These are phyloP conservation scores for Lodderomyces jiufengensis DNA, from an alignment of 1,139 yeast genomes.

Conservation along the genomic window DNA sequence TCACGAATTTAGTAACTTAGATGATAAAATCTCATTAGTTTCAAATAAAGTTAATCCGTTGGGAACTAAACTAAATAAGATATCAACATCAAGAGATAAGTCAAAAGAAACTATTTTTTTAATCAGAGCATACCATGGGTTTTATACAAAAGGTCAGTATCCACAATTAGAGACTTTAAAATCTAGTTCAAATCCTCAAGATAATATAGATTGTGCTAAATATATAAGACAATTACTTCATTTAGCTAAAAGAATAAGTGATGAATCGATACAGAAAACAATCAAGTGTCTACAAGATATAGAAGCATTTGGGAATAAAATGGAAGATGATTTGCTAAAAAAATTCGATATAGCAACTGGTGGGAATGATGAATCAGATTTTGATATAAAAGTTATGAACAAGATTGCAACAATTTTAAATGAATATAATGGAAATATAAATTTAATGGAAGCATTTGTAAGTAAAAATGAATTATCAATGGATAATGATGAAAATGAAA, in stretches of 20 bases:
- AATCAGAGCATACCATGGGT: conserved; percentile 74
- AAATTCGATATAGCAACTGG: conserved; percentile 60
- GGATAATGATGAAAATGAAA: conserved; percentile 37
- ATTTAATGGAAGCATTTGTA: conserved; percentile 79
- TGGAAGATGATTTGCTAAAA: conserved; percentile 65
- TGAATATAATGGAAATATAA: conserved; percentile 81
- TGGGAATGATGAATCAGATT: conserved; percentile 28
- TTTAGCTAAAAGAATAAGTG: conserved; percentile 58
- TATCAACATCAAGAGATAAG: conserved; percentile 74
- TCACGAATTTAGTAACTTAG: conserved; percentile 54
- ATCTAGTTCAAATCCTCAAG: conserved; percentile 39
- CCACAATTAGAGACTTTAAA: conserved; percentile 57
- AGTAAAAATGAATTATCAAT: conserved; percentile 63
- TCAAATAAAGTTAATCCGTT: conserved; percentile 67
- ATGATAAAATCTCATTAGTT: conserved; percentile 55
- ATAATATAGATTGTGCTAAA: conserved; percentile 64
- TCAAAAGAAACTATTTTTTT: conserved; percentile 71
- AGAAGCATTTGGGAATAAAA: conserved; percentile 67
- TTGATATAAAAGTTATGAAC: conserved; percentile 55
- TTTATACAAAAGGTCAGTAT: conserved; percentile 59
- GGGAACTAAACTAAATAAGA: conserved; percentile 68
- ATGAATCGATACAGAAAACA: conserved; percentile 50
- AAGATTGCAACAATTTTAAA: conserved; percentile 76
- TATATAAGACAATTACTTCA: conserved; percentile 63
- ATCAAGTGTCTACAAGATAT: conserved; percentile 50